phyloP scores from a whole-genome alignment of 257 asterid species.

The Nicotiana tomentosiformis region DNA sequence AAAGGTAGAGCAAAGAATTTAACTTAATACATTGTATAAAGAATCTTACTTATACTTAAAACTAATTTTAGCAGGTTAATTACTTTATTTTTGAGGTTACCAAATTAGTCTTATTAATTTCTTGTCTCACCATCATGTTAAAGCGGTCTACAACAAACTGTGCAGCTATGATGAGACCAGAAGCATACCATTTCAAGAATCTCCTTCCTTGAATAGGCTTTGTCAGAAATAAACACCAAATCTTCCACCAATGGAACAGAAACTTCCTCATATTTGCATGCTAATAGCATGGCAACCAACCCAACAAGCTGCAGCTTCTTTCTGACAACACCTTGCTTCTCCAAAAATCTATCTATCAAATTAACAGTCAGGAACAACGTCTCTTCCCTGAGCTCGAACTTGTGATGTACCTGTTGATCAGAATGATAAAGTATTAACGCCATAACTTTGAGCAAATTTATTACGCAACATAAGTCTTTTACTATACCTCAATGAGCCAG shows the following conservation, averaged over 20 bases:
- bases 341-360: slow-evolving; percentile 76
- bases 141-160: too few species aligned
- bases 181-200: slow-evolving; percentile 72
- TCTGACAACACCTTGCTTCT: slow-evolving; percentile 63
- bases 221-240: slow-evolving; percentile 77
- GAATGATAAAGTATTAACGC: background rate
- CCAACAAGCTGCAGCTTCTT: slow-evolving; percentile 94
- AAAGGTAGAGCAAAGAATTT: background rate
- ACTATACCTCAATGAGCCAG: slow-evolving; percentile 82
- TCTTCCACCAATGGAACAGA: slow-evolving; percentile 88
- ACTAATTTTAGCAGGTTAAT: too few species aligned
- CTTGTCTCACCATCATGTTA: too few species aligned
- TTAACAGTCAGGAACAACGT: slow-evolving; percentile 75
- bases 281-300: slow-evolving; percentile 79
- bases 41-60: too few species aligned
- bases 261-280: slow-evolving; percentile 94
- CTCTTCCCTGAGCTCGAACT: slow-evolving; percentile 83
- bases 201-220: slow-evolving; percentile 75
- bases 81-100: too few species aligned
- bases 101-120: too few species aligned
- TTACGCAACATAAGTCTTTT: background rate
- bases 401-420: slow-evolving; percentile 77
- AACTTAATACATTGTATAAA: too few species aligned
- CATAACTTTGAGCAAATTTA: background rate
- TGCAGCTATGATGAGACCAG: background rate